phyloP scores from a whole-genome alignment of 768 basidiomycete species.

The Kwoniella bestiolae region DNA sequence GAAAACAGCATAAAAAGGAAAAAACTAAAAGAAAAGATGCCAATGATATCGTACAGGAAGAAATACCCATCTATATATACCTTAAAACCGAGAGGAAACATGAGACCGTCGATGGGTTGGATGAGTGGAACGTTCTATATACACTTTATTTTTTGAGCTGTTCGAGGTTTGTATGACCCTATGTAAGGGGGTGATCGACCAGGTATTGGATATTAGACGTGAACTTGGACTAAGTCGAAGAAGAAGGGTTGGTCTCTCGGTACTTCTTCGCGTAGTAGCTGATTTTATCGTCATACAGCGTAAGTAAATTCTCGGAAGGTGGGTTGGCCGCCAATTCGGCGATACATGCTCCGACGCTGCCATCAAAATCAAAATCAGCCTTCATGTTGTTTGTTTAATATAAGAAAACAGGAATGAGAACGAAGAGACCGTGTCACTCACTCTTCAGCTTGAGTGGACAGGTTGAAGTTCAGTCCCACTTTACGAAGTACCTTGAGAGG shows the following conservation, averaged over 20 bases:
- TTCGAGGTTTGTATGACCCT: too few relatives aligned
- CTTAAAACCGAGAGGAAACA: neutral
- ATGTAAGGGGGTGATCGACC: neutral
- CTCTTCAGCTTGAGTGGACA: constrained; percentile 40
- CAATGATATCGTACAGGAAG: neutral
- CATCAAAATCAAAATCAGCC: neutral
- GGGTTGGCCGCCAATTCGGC: constrained; percentile 43
- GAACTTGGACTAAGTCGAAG: neutral
- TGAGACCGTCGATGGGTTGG: neutral
- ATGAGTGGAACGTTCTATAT: neutral
- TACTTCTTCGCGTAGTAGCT: constrained; percentile 37
- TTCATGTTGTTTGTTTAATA: too few relatives aligned
- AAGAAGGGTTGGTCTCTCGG: constrained; percentile 4
- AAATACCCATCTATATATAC: constrained; percentile 3
- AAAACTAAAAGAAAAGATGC: neutral
- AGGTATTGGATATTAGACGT: neutral
- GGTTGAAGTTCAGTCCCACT: constrained; percentile 39
- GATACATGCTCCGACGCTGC: constrained; percentile 49
- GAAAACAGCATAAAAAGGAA: neutral
- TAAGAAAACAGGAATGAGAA: too few relatives aligned
- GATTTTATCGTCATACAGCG: constrained; percentile 40
- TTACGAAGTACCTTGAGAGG: constrained; percentile 37
- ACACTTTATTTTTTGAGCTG: too few relatives aligned
- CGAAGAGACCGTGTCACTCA: constrained; percentile 28
- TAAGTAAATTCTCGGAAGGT: constrained; percentile 35